Base-by-base conservation (phyloP, 2,329 filamentous ascomycete genomes). In the Aspergillus fischeri region DNA sequence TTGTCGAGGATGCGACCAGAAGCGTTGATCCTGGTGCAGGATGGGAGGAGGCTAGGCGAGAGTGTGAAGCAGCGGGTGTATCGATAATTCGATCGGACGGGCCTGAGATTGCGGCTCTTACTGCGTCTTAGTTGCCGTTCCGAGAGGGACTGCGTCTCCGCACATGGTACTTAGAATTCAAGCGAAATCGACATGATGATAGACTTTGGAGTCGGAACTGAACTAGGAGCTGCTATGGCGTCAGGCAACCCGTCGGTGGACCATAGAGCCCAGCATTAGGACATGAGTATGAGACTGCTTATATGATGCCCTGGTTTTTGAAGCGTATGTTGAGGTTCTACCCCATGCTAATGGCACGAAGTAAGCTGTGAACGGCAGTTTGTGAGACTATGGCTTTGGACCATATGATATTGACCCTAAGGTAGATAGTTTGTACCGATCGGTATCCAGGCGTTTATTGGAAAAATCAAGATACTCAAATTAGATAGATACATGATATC, bases 1-100 rank as follows among this genome's bases (percentile, higher is more conserved):
- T 97, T 25, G 79, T 97, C 3, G 84, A 87, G 65, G 91, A 97
- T 67, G 92, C 81, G 8, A 92, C 89, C 4, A 86, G 81, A 70
- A 83, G 90, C 4, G 91, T 97, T 1, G 83, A 89, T 71, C 78
- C 81, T 7, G 79, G 70, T 1, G 68, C 59, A 21, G 73, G 70
- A 35, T 91, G 88, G 89, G 78, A 78, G 0, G 74, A 75, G 5
- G 80, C 79, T 2, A 82, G 79, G 66, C 66, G 67, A 54, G 83
- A 83, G 52, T 78, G 94, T 60, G 73, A 78, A 59, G 74, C 72
- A 44, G 76, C 73, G 11, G 90, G 89, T 0, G 86, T 93, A 35
- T 75, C 69, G 49, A 77, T 94, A 52, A 81, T 94, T 47, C 77
- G 75, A 54, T 73, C 82, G 58, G 77, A 83, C 41, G 80, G 83